A percentile compares a stretch with the other conserved stretches of the same genome.
These are phyloP conservation scores for Corniculantispora saksenae DNA, from an alignment of 2,329 filamentous ascomycete species.

Conservation along the genomic window DNA sequence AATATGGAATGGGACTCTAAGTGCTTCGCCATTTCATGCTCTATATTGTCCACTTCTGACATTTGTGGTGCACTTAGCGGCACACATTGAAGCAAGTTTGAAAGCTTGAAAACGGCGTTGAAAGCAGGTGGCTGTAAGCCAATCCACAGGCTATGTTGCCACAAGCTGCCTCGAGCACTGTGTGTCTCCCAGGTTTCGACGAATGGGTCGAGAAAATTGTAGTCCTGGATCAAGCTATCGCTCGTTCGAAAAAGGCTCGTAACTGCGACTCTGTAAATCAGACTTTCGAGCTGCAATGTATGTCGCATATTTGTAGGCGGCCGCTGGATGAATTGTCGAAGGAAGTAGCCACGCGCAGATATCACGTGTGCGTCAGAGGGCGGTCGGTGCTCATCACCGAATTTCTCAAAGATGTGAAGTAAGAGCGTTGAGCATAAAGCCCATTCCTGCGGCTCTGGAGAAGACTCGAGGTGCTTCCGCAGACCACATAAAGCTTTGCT, in stretches of 20 bases:
- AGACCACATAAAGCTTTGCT: background rate
- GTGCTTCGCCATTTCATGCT: background rate
- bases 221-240: background rate
- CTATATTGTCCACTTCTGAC: background rate
- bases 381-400: background rate
- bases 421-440: background rate
- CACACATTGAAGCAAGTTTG: background rate
- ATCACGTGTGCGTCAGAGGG: background rate
- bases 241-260: background rate
- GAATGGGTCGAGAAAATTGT: background rate
- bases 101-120: background rate
- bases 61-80: background rate
- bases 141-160: conserved; percentile 7
- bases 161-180: background rate
- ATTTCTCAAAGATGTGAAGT: conserved; percentile 4
- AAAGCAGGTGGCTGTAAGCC: background rate
- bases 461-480: background rate
- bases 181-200: background rate
- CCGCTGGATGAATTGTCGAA: background rate
- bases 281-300: background rate
- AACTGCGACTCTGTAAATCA: background rate
- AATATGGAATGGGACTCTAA: background rate
- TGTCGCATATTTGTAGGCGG: background rate
- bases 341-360: background rate
- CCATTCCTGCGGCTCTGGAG: background rate